Evolutionary conservation across 139 green algal species (phyloP), one percentile per base, ranked within the genome.

Genomic region (Chlamydomonas schloesseri): DNA sequence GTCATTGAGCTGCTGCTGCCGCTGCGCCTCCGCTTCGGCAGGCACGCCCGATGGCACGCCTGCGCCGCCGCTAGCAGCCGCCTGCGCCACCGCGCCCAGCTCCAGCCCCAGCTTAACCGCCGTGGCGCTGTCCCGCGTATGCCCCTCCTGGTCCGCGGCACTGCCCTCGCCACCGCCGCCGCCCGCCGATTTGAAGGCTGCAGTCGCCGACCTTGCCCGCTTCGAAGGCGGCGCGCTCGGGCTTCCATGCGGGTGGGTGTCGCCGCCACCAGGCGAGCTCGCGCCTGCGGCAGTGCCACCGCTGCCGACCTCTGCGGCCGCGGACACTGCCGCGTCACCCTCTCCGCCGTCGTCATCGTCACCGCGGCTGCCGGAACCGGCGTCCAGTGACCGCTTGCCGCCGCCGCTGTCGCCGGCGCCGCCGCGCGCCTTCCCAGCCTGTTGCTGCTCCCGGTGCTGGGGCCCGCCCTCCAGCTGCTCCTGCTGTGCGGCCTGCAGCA

Each of bases 41-140:
- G n/a, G n/a, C 69, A 33, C 36, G 17, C 36, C 36, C 13, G 18
- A 2, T 36, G 53, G 69, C 69, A 33, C 36, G 34, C 8, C 36
- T n/a, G 24, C 62, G 31, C 33, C 67, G 3, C 31, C 33, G 46
- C 31, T n/a, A n/a, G n/a, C n/a, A n/a, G n/a, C 67, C 9, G 31
- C 74, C 24, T 14, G 34, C 24, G 58, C 33, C 57, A 34, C 34
- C 36, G 37, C 34, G 31, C n/a, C 75, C 34, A 82, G 11, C 75
- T 82, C 75, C 33, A 37, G 14, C 42, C 37, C n/a, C 64, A 84
- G 64, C 78, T 47, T 53, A 15, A 42, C 78, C 42, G 29, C 42
- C 14, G 75, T 42, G 37, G 31, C 64, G n/a, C 64, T 71, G 55
- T 10, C n/a, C n/a, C n/a, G n/a, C n/a, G n/a, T n/a, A n/a, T 64